Percentiles rank a stretch among this genome's conserved stretches.
Conservation (phyloP, 169 alveolate genomes). For the Neospora caninum region DNA sequence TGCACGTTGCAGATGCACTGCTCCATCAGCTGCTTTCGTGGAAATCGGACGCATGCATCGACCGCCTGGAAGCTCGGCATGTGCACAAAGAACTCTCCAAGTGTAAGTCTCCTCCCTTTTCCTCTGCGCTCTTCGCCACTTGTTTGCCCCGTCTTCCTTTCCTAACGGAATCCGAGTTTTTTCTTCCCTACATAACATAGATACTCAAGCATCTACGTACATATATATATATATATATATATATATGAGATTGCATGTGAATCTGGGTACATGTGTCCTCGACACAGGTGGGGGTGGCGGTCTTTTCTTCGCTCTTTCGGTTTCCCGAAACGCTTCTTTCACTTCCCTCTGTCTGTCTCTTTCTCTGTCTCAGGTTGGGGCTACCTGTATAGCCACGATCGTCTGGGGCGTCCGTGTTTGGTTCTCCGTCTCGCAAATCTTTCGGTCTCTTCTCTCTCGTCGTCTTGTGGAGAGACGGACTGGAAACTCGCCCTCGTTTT, state of each 20-base stretch:
- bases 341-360: not conserved
- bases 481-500: slow-evolving; percentile 10
- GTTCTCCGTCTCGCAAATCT: not conserved
- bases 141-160: too few relatives aligned
- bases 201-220: too few relatives aligned
- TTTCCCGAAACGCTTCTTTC: not conserved
- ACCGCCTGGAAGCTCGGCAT: not conserved
- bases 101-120: not conserved
- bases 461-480: not conserved
- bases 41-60: not conserved
- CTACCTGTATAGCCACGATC: not conserved
- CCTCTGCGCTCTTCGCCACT: too few relatives aligned
- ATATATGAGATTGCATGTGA: not conserved
- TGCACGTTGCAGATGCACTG: not conserved
- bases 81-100: not conserved
- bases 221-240: too few relatives aligned
- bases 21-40: not conserved
- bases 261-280: not conserved
- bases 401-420: slow-evolving; percentile 2
- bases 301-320: too few relatives aligned
- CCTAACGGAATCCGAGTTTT: too few relatives aligned
- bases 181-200: too few relatives aligned
- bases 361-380: not conserved
- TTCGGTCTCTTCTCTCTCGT: not conserved
- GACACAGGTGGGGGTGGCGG: too few relatives aligned